Percentiles rank a stretch among this genome's conserved stretches.
phyloP scores from a whole-genome alignment of 1,284 basidiomycete genomes.

The Melampsora occidentalis region DNA sequence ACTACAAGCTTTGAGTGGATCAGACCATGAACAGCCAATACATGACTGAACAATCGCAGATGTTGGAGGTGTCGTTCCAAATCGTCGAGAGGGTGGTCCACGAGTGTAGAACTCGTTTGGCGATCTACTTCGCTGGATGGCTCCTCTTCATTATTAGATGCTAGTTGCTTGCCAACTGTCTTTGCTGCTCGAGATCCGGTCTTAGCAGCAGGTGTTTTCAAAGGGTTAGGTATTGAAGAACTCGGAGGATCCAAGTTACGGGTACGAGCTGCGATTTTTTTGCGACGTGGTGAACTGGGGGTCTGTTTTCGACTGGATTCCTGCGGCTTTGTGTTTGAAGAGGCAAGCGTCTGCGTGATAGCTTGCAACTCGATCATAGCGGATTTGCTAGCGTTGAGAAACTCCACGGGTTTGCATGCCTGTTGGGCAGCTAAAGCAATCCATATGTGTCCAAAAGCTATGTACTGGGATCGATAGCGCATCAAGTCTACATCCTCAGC shows the following conservation, averaged over 20 bases:
- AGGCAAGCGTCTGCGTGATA: constrained; percentile 12
- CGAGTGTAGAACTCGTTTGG: background rate
- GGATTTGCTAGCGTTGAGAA: constrained; percentile 21
- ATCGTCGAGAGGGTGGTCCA: constrained; percentile 22
- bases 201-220: background rate
- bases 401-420: constrained; percentile 5
- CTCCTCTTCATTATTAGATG: background rate
- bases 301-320: background rate
- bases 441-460: constrained; percentile 30
- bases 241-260: background rate
- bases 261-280: background rate
- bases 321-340: background rate
- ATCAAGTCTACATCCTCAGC: constrained; percentile 21
- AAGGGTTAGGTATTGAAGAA: background rate
- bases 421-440: constrained; percentile 32
- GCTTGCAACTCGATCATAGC: constrained; percentile 19
- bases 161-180: background rate
- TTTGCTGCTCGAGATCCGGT: background rate
- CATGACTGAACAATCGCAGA: constrained; percentile 31
- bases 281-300: background rate
- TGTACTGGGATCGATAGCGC: constrained; percentile 22
- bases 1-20: constrained; percentile 23
- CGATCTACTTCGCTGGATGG: background rate
- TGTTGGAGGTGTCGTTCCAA: constrained; percentile 27
- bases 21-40: constrained; percentile 32